Conservation (phyloP, 176 grass and related monocot genomes). For the Aegilops umbellulata region DNA sequence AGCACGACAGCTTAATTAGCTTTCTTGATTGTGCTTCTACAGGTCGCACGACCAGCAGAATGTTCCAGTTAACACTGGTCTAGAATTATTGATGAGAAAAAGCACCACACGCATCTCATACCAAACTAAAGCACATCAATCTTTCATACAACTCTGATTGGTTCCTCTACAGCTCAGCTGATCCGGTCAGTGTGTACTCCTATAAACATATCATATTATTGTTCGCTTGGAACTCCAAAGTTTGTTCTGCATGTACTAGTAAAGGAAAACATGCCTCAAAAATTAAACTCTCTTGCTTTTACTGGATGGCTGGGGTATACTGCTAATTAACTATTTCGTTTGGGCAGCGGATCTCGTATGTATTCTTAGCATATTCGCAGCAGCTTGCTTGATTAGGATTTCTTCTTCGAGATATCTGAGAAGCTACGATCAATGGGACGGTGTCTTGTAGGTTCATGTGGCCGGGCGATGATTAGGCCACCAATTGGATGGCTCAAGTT, state of each 20-base stretch:
- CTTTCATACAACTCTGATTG: not conserved
- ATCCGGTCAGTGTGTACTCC: not conserved
- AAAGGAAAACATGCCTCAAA: not conserved
- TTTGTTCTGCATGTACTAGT: not conserved
- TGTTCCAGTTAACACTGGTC: not conserved
- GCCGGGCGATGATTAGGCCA: constrained; percentile 11
- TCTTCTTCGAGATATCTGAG: not conserved
- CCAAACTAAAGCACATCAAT: not conserved
- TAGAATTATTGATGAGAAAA: not conserved
- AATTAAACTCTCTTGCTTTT: not conserved
- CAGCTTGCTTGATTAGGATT: too few relatives aligned
- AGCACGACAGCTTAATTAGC: not conserved
- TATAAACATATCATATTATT: not conserved
- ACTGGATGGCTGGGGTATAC: not conserved
- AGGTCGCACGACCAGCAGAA: not conserved
- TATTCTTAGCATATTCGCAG: constrained; percentile 27
- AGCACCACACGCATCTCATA: not conserved
- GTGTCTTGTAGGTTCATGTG: not conserved
- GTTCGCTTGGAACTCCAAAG: constrained; percentile 16
- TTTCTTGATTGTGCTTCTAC: not conserved
- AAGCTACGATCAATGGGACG: not conserved
- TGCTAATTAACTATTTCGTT: not conserved
- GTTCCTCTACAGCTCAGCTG: not conserved
- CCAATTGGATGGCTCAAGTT: constrained; percentile 36
- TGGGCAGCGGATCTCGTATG: not conserved